Base-by-base conservation (phyloP, 2,329 filamentous ascomycete species). In the Orbilia ellipsospora region DNA sequence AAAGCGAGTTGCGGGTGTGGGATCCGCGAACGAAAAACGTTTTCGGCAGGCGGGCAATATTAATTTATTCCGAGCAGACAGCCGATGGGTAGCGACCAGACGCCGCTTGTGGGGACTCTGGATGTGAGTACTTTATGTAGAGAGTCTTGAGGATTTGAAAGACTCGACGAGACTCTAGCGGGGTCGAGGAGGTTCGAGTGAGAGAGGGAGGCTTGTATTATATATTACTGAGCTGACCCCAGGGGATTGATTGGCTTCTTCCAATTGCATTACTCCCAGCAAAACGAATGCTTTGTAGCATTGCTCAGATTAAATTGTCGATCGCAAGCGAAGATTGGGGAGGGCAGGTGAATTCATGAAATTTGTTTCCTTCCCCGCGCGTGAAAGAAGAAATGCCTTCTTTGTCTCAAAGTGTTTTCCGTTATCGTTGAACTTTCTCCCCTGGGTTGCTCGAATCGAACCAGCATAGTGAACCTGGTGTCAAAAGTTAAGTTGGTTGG, bases 221-320 rank as follows among this genome's bases (percentile, higher is more conserved):
- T 62, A 63, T 69, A 69, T 60, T 12, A 13, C 15, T 6, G 44
- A 48, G 16, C 44, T 18, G 44, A 36, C 31, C 31, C 31, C 31
- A 48, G 44, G 16, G 16, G 13, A n/a, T 48, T 48, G 16, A 48
- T 48, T 48, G 31, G 31, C 31, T 12, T 48, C 16, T 18, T 48
- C 13, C 44, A 48, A 18, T 10, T 12, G 16, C 44, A 48, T 48
- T 48, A 18, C 8, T 48, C 44, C 13, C 15, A n/a, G 44, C 31
- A 36, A 36, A 36, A 6, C 10, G 31, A 36, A 36, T 36, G 10
- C 31, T 36, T 36, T 36, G 5, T 28, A 44, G 26, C 66, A 63
- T 70, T 70, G 57, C 57, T 57, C 66, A 70, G 66, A 70, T 70
- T 70, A 70, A 62, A 70, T 70, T 70, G 66, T 70, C 57, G 66